Percentiles rank a stretch among this genome's conserved stretches.
These are phyloP conservation scores for Trichoderma asperelloides DNA, from an alignment of 495 filamentous ascomycete species.

Conservation along the genomic window DNA sequence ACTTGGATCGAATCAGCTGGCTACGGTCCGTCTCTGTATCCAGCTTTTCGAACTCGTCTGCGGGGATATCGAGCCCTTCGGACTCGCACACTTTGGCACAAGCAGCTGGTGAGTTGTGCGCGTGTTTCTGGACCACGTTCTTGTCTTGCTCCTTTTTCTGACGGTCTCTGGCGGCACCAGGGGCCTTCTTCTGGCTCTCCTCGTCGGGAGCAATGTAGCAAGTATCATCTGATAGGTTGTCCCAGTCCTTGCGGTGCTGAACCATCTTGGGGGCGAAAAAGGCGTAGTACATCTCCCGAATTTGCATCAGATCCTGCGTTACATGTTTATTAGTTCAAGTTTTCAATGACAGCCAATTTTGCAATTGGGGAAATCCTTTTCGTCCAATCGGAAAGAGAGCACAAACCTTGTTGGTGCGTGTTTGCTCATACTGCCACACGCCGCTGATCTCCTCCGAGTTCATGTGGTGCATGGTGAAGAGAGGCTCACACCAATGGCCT, in stretches of 20 bases:
- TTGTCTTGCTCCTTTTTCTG: slow-evolving; percentile 27
- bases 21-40: slow-evolving; percentile 21
- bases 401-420: slow-evolving; percentile 1
- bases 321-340: background rate
- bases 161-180: slow-evolving; percentile 14
- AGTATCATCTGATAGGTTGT: slow-evolving; percentile 35
- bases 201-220: slow-evolving; percentile 26
- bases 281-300: slow-evolving; percentile 32
- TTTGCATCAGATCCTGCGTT: slow-evolving; percentile 24
- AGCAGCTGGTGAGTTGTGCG: slow-evolving; percentile 27
- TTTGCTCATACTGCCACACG: slow-evolving; percentile 65
- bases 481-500: slow-evolving; percentile 50
- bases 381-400: too few relatives aligned
- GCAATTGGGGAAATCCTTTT: too few relatives aligned
- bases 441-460: slow-evolving; percentile 24
- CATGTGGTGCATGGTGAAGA: slow-evolving; percentile 55
- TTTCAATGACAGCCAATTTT: background rate
- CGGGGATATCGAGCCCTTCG: slow-evolving; percentile 18
- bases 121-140: slow-evolving; percentile 27
- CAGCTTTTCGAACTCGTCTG: slow-evolving; percentile 17
- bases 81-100: slow-evolving; percentile 34
- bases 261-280: slow-evolving; percentile 28
- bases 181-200: slow-evolving; percentile 17
- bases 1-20: slow-evolving; percentile 16
- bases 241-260: slow-evolving; percentile 30